phyloP scores from a whole-genome alignment of 352 stramenopile species.

The Thraustotheca clavata region DNA sequence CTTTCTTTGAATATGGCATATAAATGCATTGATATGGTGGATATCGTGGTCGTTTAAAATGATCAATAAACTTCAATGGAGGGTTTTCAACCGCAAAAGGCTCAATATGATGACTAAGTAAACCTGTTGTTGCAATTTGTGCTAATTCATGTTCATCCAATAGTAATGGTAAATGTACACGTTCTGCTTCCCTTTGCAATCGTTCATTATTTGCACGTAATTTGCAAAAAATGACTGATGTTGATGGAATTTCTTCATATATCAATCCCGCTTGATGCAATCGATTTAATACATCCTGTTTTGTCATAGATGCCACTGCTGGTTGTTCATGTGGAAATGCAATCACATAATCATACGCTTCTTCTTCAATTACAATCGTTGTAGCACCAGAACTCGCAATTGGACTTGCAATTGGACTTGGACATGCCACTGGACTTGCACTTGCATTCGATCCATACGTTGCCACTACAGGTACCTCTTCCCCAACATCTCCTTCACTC shows the following conservation, averaged over 20 bases:
- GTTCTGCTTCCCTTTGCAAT: slow-evolving; percentile 53
- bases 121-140: slow-evolving; percentile 48
- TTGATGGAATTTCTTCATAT: slow-evolving; percentile 63
- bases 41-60: slow-evolving; percentile 67
- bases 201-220: slow-evolving; percentile 64
- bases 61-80: slow-evolving; percentile 57
- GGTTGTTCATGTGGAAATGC: slow-evolving; percentile 70
- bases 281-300: slow-evolving; percentile 67
- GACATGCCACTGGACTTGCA: background rate
- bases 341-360: slow-evolving; percentile 73
- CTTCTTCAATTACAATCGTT: too few species aligned
- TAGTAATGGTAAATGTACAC: slow-evolving; percentile 65
- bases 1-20: slow-evolving; percentile 56
- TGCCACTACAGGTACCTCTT: background rate
- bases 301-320: slow-evolving; percentile 39
- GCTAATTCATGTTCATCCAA: slow-evolving; percentile 59
- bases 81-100: slow-evolving; percentile 73
- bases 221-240: slow-evolving; percentile 75
- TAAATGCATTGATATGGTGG: slow-evolving; percentile 79
- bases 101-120: slow-evolving; percentile 61
- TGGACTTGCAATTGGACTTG: too few species aligned
- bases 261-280: slow-evolving; percentile 51
- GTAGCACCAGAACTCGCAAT: too few species aligned
- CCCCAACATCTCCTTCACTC: too few species aligned
- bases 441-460: background rate